Evolutionary conservation across 306 rosid species (phyloP).

Genomic region (Fragaria vesca): DNA sequence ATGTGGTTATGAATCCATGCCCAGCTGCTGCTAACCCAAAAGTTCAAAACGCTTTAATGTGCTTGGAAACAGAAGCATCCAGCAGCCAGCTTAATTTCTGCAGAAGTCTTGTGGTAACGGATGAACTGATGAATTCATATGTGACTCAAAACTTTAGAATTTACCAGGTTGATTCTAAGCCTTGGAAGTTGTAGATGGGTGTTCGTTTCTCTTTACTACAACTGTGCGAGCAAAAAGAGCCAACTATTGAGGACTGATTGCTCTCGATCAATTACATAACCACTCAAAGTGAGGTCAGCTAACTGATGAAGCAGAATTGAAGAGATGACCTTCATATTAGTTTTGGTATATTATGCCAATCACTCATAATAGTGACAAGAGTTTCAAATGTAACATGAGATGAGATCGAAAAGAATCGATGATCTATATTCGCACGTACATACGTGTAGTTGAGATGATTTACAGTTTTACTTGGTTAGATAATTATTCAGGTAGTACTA

Average conservation of each 20-base stretch:
- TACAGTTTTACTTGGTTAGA: too few species aligned
- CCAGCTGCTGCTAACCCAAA: background rate
- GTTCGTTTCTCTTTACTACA: background rate
- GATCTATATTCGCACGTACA: too few species aligned
- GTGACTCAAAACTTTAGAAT: background rate
- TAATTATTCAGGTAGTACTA: too few species aligned
- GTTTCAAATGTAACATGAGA: background rate
- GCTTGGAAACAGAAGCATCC: conserved; percentile 14
- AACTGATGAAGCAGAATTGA: background rate
- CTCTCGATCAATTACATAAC: background rate
- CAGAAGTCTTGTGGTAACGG: background rate
- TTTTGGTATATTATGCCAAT: background rate
- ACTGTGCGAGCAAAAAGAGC: background rate
- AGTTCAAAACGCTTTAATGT: background rate
- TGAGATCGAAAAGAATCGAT: too few species aligned
- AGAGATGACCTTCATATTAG: background rate
- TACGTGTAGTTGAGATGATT: too few species aligned
- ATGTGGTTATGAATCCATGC: background rate
- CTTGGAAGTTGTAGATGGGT: background rate
- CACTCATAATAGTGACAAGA: background rate
- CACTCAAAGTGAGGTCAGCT: background rate
- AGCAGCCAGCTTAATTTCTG: background rate
- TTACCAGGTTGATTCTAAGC: background rate
- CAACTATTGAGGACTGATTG: background rate
- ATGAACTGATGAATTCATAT: background rate